A percentile compares a stretch with the other conserved stretches of the same genome.
These are phyloP conservation scores for Aspergillus nomiae DNA, from an alignment of 2,329 filamentous ascomycete genomes.

Conservation along the genomic window DNA sequence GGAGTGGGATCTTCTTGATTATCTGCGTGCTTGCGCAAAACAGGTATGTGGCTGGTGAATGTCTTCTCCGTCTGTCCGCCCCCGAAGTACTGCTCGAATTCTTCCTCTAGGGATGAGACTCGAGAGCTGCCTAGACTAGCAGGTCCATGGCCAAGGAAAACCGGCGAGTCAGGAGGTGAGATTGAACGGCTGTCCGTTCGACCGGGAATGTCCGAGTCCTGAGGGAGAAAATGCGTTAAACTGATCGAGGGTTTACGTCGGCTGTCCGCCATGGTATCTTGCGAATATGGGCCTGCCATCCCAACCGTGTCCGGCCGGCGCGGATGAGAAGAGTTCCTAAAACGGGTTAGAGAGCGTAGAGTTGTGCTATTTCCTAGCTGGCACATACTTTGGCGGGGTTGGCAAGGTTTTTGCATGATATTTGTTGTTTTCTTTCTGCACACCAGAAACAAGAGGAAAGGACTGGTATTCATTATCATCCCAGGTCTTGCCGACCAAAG, in stretches of 20 bases:
- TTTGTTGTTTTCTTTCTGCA: constrained; percentile 25
- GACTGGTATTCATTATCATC: constrained; percentile 48
- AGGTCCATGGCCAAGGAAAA: constrained; percentile 20
- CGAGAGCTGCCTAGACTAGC: constrained; percentile 31
- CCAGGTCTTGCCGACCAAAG: constrained; percentile 48
- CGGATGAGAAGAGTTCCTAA: constrained; percentile 19
- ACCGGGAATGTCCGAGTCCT: neutral
- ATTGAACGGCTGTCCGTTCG: constrained; percentile 41
- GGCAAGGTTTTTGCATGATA: constrained; percentile 36
- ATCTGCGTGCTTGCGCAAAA: constrained; percentile 25
- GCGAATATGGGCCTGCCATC: constrained; percentile 60
- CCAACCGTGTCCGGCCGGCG: constrained; percentile 34
- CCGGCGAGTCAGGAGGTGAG: constrained; percentile 51
- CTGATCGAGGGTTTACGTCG: constrained; percentile 20
- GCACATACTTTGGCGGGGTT: constrained; percentile 42
- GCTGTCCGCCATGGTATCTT: constrained; percentile 41
- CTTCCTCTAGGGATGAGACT: constrained; percentile 46
- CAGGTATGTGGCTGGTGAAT: constrained; percentile 32
- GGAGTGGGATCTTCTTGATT: neutral
- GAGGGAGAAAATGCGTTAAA: constrained; percentile 14
- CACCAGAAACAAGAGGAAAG: constrained; percentile 36
- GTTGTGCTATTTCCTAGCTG: neutral
- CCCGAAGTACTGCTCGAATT: constrained; percentile 15
- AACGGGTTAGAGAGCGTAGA: constrained; percentile 11
- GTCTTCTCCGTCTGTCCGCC: constrained; percentile 22